Base-by-base conservation (phyloP, 495 filamentous ascomycete genomes). In the Friedmanniomyces endolithicus region DNA sequence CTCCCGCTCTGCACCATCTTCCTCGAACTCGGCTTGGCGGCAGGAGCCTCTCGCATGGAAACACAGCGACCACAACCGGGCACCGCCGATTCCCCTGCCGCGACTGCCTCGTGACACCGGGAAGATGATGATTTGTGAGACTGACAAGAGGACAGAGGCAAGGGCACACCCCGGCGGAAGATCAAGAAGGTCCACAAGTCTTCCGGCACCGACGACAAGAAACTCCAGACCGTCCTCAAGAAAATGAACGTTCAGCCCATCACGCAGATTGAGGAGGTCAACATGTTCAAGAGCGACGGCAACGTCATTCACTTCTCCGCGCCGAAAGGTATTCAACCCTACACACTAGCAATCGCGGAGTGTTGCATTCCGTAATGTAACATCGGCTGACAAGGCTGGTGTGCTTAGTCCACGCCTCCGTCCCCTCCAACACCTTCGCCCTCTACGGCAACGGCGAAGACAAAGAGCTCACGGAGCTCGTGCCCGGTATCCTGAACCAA, bases 251-350 rank as follows among this genome's bases (percentile, higher is more conserved):
- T 72, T 17, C 68, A 71, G 65, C 68, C 92, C 66, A 95, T 98
- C 75, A 90, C 95, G 78, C 87, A 84, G 53, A 97, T 98, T 64
- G 92, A 98, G 81, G 92, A 98, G 77, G 92, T 98, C 68, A 98
- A 98, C 82, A 98, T 97, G 94, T 97, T 97, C 83, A 98, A 97
- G 82, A 84, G 86, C 71, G 92, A 98, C 67, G 92, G 92, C 65
- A 98, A 98, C 73, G 92, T 98, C 71, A 97, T 98, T 70, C 92
- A 98, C 80, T 98, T 98, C 71, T 82, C 87, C 65, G 86, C 86
- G 61, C 92, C 92, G 50, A 96, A 95, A 76, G 92, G 92, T 97
- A 71, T 64, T 76, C 25, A 24, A 25, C 16, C 37, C 37, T 6
- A 16, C 37, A 41, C 12, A 34, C n/a, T 8, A n/a, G n/a, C n/a